These are phyloP conservation scores for Butyriboletus appendiculatus DNA, from an alignment of 1,284 basidiomycete genomes.

Conservation along the genomic window DNA sequence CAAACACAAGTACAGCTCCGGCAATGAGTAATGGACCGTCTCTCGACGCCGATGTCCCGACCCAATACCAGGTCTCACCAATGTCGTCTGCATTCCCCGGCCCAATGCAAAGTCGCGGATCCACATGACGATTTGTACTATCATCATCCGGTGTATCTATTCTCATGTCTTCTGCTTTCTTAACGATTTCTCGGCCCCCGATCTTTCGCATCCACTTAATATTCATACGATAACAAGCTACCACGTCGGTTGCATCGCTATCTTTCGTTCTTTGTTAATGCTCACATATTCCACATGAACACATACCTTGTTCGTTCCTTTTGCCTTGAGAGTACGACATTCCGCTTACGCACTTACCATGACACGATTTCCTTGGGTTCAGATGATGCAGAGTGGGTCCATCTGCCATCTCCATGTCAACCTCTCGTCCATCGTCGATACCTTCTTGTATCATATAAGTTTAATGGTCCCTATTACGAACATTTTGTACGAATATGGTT, in stretches of 20 bases:
- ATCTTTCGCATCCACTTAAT: constrained; percentile 27
- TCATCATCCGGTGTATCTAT: constrained; percentile 28
- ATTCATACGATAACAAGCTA: constrained; percentile 20
- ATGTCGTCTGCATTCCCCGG: constrained; percentile 71
- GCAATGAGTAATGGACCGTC: constrained; percentile 31
- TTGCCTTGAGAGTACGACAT: constrained; percentile 9
- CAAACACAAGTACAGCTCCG: constrained; percentile 46
- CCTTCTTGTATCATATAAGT: constrained; percentile 28
- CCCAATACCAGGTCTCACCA: constrained; percentile 63
- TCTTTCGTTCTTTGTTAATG: constrained; percentile 30
- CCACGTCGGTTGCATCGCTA: constrained; percentile 21
- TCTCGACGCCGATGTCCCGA: constrained; percentile 41
- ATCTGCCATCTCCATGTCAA: constrained; percentile 18
- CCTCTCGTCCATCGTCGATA: constrained; percentile 24
- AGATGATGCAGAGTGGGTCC: constrained; percentile 9
- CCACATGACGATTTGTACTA: constrained; percentile 18
- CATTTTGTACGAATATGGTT: background rate
- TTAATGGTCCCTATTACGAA: constrained; percentile 8
- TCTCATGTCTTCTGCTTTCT: constrained; percentile 16
- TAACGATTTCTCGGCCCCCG: constrained; percentile 15
- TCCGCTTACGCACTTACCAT: constrained; percentile 19
- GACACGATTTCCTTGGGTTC: constrained; percentile 19
- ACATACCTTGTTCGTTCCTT: constrained; percentile 8
- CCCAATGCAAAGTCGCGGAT: constrained; percentile 34
- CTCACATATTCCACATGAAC: constrained; percentile 25